These are phyloP conservation scores for Sphagnum magellanicum DNA, from an alignment of 228 moss, liverwort and hornwort species.

Conservation along the genomic window DNA sequence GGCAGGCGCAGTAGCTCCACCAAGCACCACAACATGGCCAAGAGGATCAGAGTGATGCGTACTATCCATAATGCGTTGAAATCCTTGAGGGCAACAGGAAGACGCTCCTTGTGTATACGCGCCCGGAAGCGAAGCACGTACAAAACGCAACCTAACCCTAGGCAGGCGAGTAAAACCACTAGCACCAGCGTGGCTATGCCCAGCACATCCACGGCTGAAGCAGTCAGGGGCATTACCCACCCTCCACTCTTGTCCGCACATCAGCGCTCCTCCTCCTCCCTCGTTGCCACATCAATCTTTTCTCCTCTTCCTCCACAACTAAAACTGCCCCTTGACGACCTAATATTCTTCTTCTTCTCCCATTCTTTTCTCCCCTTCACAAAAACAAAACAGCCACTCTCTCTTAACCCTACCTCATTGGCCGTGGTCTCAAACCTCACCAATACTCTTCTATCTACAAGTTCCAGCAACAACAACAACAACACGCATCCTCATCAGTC, in stretches of 20 bases:
- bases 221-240: conserved; percentile 99
- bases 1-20: conserved; percentile 91
- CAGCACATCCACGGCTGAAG: conserved; percentile 98
- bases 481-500: too few species aligned
- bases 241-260: conserved; percentile 49
- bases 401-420: too few species aligned
- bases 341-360: too few species aligned
- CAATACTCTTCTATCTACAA: too few species aligned
- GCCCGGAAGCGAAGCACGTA: conserved; percentile 90
- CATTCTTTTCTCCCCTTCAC: too few species aligned
- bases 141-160: conserved; percentile 78
- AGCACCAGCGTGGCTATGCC: conserved; percentile 91
- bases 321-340: too few species aligned
- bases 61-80: conserved; percentile 95
- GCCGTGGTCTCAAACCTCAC: too few species aligned
- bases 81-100: conserved; percentile 72
- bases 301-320: too few species aligned
- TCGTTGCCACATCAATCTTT: too few species aligned
- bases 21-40: conserved; percentile 82
- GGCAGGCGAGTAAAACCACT: conserved; percentile 76
- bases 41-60: conserved; percentile 81
- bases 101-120: conserved; percentile 69
- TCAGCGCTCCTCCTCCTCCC: conserved; percentile 15
- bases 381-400: too few species aligned
- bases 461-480: too few species aligned